phyloP scores from a whole-genome alignment of 371 early-diverging fungal genomes.

The Batkoa obscura region DNA sequence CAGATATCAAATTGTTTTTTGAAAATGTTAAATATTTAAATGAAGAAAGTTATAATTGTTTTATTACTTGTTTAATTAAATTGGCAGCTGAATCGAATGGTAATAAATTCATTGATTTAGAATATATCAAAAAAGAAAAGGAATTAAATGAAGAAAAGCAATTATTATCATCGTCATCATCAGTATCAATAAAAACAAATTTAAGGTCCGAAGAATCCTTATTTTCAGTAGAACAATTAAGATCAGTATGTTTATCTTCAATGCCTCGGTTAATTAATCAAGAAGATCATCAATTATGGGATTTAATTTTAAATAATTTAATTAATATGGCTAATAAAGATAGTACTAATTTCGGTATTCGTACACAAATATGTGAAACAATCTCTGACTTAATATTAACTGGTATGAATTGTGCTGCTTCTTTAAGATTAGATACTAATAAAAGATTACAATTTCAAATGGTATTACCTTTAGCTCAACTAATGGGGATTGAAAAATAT shows the following conservation, averaged over 20 bases:
- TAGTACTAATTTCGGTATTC: slow-evolving; percentile 25
- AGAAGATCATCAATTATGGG: slow-evolving; percentile 31
- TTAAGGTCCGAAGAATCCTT: slow-evolving; percentile 50
- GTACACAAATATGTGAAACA: slow-evolving; percentile 64
- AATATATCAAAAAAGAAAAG: too few relatives aligned
- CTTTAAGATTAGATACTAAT: slow-evolving; percentile 2
- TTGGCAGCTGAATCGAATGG: slow-evolving; percentile 38
- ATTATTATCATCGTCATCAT: too few relatives aligned
- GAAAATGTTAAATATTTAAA: slow-evolving; percentile 45
- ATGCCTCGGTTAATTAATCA: slow-evolving; percentile 40
- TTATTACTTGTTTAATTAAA: slow-evolving; percentile 45
- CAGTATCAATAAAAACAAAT: not conserved
- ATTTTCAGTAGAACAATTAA: slow-evolving; percentile 69
- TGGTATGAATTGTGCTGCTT: slow-evolving; percentile 28
- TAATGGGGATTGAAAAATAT: slow-evolving; percentile 3
- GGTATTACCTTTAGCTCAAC: slow-evolving; percentile 3
- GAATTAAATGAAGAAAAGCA: too few relatives aligned
- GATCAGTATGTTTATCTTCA: slow-evolving; percentile 45
- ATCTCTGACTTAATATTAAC: slow-evolving; percentile 56
- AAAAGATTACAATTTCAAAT: slow-evolving; percentile 7
- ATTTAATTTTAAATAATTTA: slow-evolving; percentile 48
- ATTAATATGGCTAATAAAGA: slow-evolving; percentile 56
- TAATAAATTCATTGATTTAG: slow-evolving; percentile 13
- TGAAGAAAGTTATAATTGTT: slow-evolving; percentile 38
- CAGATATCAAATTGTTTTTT: slow-evolving; percentile 44